Conservation (phyloP, 371 early-diverging fungal genomes). For the Mucor lusitanicus region DNA sequence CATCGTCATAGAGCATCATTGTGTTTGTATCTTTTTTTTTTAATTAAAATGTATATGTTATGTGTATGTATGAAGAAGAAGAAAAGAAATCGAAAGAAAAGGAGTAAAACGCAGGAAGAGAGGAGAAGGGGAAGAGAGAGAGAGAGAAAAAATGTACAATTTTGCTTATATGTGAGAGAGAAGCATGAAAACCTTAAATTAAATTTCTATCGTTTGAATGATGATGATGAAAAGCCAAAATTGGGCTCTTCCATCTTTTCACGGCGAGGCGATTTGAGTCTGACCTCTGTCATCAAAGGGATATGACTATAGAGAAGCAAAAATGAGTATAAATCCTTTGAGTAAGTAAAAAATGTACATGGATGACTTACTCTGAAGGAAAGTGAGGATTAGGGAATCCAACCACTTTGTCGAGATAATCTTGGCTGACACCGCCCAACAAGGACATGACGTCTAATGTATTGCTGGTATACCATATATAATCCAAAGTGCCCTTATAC, state of each 20-base stretch:
- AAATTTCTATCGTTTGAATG: conserved; percentile 9
- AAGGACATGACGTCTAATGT: conserved; percentile 78
- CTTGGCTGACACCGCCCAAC: conserved; percentile 81
- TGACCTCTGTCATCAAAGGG: conserved; percentile 60
- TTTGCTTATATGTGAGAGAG: neutral
- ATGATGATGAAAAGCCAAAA: conserved; percentile 14
- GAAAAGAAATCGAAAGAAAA: neutral
- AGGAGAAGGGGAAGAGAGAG: neutral
- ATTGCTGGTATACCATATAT: conserved; percentile 91
- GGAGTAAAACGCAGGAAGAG: neutral
- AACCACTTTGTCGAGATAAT: conserved; percentile 75
- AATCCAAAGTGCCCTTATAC: conserved; percentile 95
- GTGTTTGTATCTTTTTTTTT: too few species aligned
- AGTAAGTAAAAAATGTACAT: neutral
- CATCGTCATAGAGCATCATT: neutral
- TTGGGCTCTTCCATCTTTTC: conserved; percentile 22
- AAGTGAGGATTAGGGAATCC: conserved; percentile 95
- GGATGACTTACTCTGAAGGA: conserved; percentile 83
- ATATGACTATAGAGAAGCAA: conserved; percentile 43
- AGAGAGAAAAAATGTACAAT: conserved; percentile 4
- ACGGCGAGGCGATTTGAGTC: conserved; percentile 23
- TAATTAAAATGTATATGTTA: neutral
- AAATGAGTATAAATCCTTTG: conserved; percentile 1
- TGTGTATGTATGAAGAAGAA: neutral
- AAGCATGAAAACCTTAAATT: neutral